A percentile compares a stretch with the other conserved stretches of the same genome.
Evolutionary conservation across 305 asterid species (phyloP).

Genomic region (Solanum chacoense): DNA sequence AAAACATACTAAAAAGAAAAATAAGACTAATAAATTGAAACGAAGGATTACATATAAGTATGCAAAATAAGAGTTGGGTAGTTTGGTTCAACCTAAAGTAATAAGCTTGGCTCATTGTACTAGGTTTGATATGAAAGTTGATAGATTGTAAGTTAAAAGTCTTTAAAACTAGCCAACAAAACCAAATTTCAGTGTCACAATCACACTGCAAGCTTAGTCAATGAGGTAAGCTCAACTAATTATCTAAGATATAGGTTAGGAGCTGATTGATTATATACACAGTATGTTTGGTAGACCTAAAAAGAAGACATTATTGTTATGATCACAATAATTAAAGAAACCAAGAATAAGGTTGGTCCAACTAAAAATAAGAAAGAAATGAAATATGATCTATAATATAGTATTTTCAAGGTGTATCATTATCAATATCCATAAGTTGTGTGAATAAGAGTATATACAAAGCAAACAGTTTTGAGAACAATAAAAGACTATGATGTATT

Average conservation of each 20-base stretch:
- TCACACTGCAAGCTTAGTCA: not conserved
- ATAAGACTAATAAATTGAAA: too few species aligned
- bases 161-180: not conserved
- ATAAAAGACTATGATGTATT: not conserved
- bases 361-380: not conserved
- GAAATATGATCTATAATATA: not conserved
- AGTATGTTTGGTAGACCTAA: not conserved
- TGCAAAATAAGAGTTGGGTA: not conserved
- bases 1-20: not conserved
- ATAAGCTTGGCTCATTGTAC: not conserved
- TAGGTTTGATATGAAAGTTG: not conserved
- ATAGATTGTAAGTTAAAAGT: not conserved
- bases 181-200: not conserved
- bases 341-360: not conserved
- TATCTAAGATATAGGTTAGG: not conserved
- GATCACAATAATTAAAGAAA: not conserved
- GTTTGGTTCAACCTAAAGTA: not conserved
- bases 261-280: not conserved
- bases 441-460: not conserved
- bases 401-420: not conserved
- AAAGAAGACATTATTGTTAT: not conserved
- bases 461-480: not conserved
- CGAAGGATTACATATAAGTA: not conserved
- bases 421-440: not conserved
- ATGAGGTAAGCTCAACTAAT: not conserved